Evolutionary conservation across 2,329 filamentous ascomycete genomes (phyloP).

Genomic region (Aspergillus luchuensis): DNA sequence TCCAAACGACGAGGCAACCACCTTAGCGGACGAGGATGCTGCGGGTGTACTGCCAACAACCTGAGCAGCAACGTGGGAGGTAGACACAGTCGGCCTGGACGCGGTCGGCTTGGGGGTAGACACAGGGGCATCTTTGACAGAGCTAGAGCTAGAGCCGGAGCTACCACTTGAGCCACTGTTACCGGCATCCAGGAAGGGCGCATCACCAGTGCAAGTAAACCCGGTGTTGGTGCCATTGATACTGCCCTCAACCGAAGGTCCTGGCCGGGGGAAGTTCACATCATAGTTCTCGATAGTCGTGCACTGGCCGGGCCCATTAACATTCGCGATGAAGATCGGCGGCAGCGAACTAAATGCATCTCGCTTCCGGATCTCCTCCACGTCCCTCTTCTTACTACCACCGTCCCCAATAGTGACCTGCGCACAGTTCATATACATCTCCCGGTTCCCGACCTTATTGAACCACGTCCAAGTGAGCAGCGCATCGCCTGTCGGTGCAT

Average conservation of each 20-base stretch:
- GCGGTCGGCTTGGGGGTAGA: too few relatives aligned
- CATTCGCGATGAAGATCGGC: conserved; percentile 70
- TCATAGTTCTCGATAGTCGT: conserved; percentile 60
- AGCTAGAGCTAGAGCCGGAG: neutral
- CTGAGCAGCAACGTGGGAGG: neutral
- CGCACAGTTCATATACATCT: conserved; percentile 88
- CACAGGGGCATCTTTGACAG: neutral
- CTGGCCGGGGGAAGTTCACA: conserved; percentile 67
- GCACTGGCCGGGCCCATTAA: conserved; percentile 57
- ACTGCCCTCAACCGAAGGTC: conserved; percentile 52
- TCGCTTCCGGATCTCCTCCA: conserved; percentile 15
- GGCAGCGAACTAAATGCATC: conserved; percentile 54
- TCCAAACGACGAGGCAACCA: conserved; percentile 22
- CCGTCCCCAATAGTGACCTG: conserved; percentile 60
- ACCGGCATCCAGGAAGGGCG: conserved; percentile 32
- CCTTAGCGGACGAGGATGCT: conserved; percentile 12
- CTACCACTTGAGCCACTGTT: conserved; percentile 12
- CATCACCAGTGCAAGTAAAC: conserved; percentile 35
- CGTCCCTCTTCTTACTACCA: neutral
- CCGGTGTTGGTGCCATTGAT: conserved; percentile 34
- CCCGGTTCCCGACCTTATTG: conserved; percentile 74
- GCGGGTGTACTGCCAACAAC: neutral
- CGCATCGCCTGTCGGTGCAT: conserved; percentile 62
- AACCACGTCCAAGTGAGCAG: conserved; percentile 78
- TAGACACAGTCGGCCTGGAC: neutral